Conservation (phyloP, 495 filamentous ascomycete genomes). For the Oidiodendron maius region DNA sequence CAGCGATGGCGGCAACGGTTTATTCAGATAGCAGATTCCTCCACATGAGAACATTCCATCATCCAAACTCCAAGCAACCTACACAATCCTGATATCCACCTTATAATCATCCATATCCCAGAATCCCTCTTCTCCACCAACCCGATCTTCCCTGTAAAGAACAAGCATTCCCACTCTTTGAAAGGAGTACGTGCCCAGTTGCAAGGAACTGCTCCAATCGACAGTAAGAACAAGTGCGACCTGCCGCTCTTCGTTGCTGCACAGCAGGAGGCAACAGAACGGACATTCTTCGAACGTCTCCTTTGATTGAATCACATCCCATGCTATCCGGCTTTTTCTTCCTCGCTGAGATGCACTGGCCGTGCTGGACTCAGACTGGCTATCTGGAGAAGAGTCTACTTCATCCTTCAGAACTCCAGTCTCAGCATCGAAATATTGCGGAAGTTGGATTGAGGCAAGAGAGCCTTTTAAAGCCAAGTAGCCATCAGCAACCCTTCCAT, state of each 20-base stretch:
- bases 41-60: no score
- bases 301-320: background rate
- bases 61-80: background rate
- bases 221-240: background rate
- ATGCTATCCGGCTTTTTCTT: background rate
- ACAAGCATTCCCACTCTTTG: background rate
- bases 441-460: background rate
- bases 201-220: background rate
- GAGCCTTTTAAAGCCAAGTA: background rate
- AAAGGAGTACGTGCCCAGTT: background rate
- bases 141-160: background rate
- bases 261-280: background rate
- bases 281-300: background rate
- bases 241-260: background rate
- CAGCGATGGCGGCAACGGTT: no score
- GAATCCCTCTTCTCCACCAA: background rate
- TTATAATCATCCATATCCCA: background rate
- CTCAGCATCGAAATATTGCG: background rate
- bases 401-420: background rate
- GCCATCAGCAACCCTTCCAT: background rate
- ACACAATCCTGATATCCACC: background rate
- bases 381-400: background rate
- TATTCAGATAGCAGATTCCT: no score
- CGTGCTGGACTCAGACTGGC: background rate
- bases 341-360: background rate